Percentiles rank a stretch among this genome's conserved stretches.
These are phyloP conservation scores for Kuraishia capsulata DNA, from an alignment of 805 yeast genomes.

Conservation along the genomic window DNA sequence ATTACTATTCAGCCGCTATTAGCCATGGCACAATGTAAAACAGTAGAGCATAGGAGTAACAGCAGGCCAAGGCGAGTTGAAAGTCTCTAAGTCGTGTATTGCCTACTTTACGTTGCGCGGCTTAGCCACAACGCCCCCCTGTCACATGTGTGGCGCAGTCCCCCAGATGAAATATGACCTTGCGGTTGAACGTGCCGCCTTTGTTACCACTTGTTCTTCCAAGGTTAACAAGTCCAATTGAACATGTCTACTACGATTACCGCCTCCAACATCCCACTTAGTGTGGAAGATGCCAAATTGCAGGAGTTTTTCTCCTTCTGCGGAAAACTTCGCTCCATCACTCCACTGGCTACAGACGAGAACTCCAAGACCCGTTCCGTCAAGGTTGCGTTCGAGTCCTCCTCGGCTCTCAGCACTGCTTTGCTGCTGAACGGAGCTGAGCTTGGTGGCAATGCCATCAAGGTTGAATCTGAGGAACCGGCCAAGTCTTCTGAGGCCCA, in stretches of 20 bases:
- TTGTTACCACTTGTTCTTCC: neutral
- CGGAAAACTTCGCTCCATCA: slow-evolving; percentile 39
- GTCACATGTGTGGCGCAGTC: no score
- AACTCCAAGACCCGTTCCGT: slow-evolving; percentile 27
- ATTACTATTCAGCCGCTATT: no score
- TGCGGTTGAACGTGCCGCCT: no score
- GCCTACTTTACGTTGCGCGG: no score
- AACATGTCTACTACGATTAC: slow-evolving; percentile 26
- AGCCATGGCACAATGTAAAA: no score
- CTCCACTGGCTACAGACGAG: slow-evolving; percentile 19
- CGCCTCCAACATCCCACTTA: slow-evolving; percentile 46
- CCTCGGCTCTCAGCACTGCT: slow-evolving; percentile 64
- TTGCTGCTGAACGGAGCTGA: slow-evolving; percentile 65
- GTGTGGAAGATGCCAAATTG: slow-evolving; percentile 41
- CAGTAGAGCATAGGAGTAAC: no score
- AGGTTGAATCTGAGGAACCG: slow-evolving; percentile 21
- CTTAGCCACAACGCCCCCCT: no score
- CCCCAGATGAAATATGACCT: no score
- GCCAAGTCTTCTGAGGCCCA: neutral
- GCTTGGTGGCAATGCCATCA: slow-evolving; percentile 48
- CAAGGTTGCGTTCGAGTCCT: slow-evolving; percentile 43
- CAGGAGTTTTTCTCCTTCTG: slow-evolving; percentile 68
- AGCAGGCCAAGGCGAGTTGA: no score
- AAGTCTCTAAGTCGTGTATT: no score
- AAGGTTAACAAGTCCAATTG: neutral